Base-by-base conservation (phyloP, 257 asterid genomes). In the Mentha longifolia region DNA sequence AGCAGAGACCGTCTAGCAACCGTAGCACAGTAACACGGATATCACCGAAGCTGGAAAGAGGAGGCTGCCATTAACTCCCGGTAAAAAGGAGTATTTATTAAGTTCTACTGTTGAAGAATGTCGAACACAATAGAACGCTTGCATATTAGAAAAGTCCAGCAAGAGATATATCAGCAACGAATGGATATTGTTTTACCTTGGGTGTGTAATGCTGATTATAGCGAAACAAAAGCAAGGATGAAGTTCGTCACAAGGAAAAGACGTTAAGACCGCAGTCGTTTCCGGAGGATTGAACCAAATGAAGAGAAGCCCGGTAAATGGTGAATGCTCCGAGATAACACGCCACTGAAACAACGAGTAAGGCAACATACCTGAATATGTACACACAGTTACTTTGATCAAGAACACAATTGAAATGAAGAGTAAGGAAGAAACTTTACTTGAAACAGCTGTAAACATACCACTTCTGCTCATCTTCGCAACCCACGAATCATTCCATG, bases 281-380 rank as follows among this genome's bases (percentile, higher is more conserved):
- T 25, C 98, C 99, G 19, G 94, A 84, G 99, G 99, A 83, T 95
- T 92, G 93, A 92, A 95, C 98, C 98, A 95, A 57, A 95, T 92
- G 89, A 95, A 92, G 9, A 95, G 84, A 73, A 92, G n/a, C 51
- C 97, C 97, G 0, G 92, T 81, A 57, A 88, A 64, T 17, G 89
- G 89, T 71, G 77, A 84, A 92, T 37, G 98, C 78, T 46, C 82
- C 92, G 68, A 95, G 73, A 81, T 92, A 95, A 88, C 99, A 95
- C 11, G 52, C 84, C 46, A 85, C 82, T 3, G 99, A 92, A 59
- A 95, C 80, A 39, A 70, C 95, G 65, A 95, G 96, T 45, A 95
- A 76, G 33, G 96, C 98, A 28, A 89, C 58, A 47, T 88, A 91
- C 98, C 98, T 94, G 88, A 60, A 83, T 65, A 79, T 35, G 74